Evolutionary conservation across 2,329 filamentous ascomycete genomes (phyloP), one percentile per base, ranked within the genome.

Genomic region (Aspergillus sp.): DNA sequence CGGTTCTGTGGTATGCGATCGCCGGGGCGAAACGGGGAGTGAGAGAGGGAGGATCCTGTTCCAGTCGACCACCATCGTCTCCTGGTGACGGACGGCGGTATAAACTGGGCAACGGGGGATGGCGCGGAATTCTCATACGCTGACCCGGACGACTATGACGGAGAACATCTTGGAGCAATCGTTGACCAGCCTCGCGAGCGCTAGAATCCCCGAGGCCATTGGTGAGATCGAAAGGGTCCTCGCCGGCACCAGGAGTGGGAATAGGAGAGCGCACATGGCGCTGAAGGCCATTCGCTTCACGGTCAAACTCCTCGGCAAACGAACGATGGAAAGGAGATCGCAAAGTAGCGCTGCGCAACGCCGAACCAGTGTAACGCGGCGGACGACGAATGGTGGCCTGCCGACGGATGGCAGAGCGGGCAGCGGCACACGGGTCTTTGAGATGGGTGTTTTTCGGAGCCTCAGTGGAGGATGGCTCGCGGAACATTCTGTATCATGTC

Each of bases 391-490:
- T 65, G 43, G 68, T 64, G 53, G 70, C 61, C 56, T 78, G 75
- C 53, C 83, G 79, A 54, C 83, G 79, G 62, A 86, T 85, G 40
- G 80, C 70, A 36, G 81, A 84, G 64, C 82, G 80, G 50, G 77
- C 71, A 51, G 74, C 65, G 44, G 80, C 80, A 52, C 77, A 77
- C 35, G 76, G 67, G 62, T 85, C 82, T 65, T 82, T 83, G 56
- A 73, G 65, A 49, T 73, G 66, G 52, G 73, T 69, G 49, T 73
- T 75, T 46, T 64, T 69, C 30, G 58, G 19, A 20, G 69, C 66
- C 51, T 74, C 72, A 53, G 76, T 70, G 45, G 76, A 73, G 38
- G 76, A 73, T 47, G 80, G 79, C 64, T 80, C 78, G 66, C 76
- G 76, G 74, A 77, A 85, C 70, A 84, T 77, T 56, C 79, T 80